Evolutionary conservation across 805 yeast species (phyloP).

Genomic region (Scheffersomyces ergatensis): DNA sequence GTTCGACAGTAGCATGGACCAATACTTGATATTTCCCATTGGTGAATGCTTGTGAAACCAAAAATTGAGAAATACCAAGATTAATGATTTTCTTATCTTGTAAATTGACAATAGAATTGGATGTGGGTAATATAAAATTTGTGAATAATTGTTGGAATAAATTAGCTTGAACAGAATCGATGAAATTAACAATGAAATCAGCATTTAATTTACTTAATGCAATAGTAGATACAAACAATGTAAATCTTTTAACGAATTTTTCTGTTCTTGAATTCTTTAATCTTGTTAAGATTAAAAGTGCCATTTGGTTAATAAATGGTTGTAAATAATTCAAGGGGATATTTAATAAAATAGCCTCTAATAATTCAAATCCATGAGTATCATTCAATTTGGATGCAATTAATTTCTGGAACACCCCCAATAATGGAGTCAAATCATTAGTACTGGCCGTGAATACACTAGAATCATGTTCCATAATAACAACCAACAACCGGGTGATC

Average conservation of each 20-base stretch:
- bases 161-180: constrained; percentile 71
- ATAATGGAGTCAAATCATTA: constrained; percentile 61
- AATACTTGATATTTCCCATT: constrained; percentile 18
- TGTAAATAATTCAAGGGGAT: constrained; percentile 51
- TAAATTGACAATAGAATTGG: constrained; percentile 46
- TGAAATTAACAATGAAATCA: constrained; percentile 56
- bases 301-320: constrained; percentile 66
- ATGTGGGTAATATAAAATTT: constrained; percentile 52
- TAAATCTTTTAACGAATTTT: constrained; percentile 68
- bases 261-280: constrained; percentile 81
- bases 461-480: constrained; percentile 55
- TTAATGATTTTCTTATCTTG: constrained; percentile 54
- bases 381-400: constrained; percentile 84
- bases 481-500: constrained; percentile 71
- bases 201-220: constrained; percentile 15
- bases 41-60: constrained; percentile 16
- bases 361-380: constrained; percentile 76
- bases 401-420: constrained; percentile 96
- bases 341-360: constrained; percentile 63
- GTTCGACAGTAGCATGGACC: constrained; percentile 28
- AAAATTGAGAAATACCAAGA: constrained; percentile 48
- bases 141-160: constrained; percentile 50
- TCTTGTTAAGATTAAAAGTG: constrained; percentile 73
- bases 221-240: constrained; percentile 45
- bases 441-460: constrained; percentile 31